Evolutionary conservation across 163 green algal species (phyloP).

Genomic region (Coccomyxa subellipsoidea): DNA sequence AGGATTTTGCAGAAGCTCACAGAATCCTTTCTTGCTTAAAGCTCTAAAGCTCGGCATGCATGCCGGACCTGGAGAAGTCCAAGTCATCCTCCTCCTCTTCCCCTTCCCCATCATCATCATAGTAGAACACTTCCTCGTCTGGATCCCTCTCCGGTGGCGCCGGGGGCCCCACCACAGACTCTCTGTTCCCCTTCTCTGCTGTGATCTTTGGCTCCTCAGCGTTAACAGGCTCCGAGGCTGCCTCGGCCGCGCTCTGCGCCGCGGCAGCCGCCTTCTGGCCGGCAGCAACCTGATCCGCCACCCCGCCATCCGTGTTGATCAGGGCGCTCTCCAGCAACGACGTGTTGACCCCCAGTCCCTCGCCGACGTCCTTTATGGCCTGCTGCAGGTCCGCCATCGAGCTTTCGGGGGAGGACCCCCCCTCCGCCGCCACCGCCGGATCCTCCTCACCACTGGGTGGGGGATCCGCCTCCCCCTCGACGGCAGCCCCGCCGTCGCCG

Average conservation of each 20-base stretch:
- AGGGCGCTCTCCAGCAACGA: neutral
- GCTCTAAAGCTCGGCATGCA: conserved; percentile 1
- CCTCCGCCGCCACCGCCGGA: neutral
- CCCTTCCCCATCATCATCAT: neutral
- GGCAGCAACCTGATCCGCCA: neutral
- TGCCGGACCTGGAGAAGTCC: neutral
- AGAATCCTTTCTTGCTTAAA: neutral
- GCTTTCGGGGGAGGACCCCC: too few species aligned
- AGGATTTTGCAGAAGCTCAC: too few species aligned
- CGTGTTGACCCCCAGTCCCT: neutral
- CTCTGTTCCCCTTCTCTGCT: neutral
- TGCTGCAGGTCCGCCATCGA: neutral
- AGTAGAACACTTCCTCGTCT: neutral
- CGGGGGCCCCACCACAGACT: neutral
- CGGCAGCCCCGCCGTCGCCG: neutral
- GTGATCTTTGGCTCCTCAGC: neutral
- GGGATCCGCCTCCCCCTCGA: neutral
- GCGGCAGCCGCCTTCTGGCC: neutral
- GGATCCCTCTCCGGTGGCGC: neutral
- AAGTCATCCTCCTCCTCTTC: neutral
- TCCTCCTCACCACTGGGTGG: neutral
- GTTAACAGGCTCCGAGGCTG: neutral
- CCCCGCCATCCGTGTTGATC: neutral
- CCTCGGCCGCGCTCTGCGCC: neutral
- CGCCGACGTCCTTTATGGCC: neutral